Conservation (phyloP, 495 filamentous ascomycete species). For the Podospora didyma region DNA sequence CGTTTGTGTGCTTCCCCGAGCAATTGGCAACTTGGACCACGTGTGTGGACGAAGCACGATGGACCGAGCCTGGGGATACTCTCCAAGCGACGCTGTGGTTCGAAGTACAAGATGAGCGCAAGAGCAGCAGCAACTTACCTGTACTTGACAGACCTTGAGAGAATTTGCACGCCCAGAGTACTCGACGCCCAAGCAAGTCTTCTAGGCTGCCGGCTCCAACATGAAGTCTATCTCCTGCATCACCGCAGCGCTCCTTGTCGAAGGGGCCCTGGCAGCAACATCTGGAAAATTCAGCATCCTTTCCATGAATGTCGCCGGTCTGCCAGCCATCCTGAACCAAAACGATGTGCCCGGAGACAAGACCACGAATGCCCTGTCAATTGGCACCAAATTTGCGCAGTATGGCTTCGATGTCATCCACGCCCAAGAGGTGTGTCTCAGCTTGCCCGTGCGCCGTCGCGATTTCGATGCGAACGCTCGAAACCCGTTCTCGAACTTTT, state of each 20-base stretch:
- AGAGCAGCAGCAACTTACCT: no score
- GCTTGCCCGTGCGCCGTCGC: not conserved
- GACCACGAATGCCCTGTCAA: constrained; percentile 41
- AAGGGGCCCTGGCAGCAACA: not conserved
- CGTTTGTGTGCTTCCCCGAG: no score
- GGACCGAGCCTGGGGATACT: no score
- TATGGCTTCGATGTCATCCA: constrained; percentile 57
- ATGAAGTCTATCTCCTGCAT: not conserved
- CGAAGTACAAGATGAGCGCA: no score
- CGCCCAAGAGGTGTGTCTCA: constrained; percentile 49
- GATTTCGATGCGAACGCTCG: not conserved
- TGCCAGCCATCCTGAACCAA: constrained; percentile 48
- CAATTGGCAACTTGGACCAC: no score
- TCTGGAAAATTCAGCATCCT: constrained; percentile 46
- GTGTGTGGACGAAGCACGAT: no score
- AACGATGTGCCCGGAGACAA: constrained; percentile 55
- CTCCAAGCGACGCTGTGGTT: no score
- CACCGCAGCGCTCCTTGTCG: not conserved
- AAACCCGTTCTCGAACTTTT: not conserved
- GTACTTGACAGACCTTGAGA: no score
- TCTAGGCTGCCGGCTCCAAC: not conserved
- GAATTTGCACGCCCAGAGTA: not conserved
- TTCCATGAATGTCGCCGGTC: constrained; percentile 58
- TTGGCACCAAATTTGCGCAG: constrained; percentile 46
- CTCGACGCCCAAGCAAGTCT: not conserved